phyloP scores from a whole-genome alignment of 306 rosid species.

The Vachellia pachyceras region DNA sequence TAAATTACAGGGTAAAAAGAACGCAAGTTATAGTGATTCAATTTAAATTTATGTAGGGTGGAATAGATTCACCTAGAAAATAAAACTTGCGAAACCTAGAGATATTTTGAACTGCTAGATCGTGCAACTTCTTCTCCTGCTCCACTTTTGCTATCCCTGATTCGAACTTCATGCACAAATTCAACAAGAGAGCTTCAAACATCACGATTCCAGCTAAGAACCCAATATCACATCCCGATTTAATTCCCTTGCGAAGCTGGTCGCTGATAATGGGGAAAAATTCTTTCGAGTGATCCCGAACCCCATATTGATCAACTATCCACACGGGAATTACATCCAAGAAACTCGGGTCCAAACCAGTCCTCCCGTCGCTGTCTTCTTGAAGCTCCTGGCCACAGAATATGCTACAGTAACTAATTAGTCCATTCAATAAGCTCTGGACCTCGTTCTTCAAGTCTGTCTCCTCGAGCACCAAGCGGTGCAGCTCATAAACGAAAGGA shows the following conservation, averaged over 20 bases:
- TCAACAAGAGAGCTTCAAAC: conserved; percentile 68
- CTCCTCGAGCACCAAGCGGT: conserved; percentile 33
- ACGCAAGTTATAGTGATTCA: not conserved
- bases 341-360: conserved; percentile 46
- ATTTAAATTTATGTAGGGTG: not conserved
- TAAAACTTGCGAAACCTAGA: conserved; percentile 57
- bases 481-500: conserved; percentile 55
- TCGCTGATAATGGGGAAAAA: conserved; percentile 67
- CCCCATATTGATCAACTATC: conserved; percentile 52
- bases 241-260: conserved; percentile 41
- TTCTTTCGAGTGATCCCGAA: conserved; percentile 44
- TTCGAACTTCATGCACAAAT: conserved; percentile 55
- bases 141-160: conserved; percentile 47
- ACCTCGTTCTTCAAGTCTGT: conserved; percentile 39
- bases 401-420: conserved; percentile 64
- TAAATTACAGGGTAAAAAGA: not conserved
- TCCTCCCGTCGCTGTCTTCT: conserved; percentile 25
- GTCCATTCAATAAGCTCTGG: conserved; percentile 55
- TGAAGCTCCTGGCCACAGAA: conserved; percentile 44
- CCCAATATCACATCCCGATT: conserved; percentile 51
- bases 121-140: conserved; percentile 55
- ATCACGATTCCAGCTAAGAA: conserved; percentile 70
- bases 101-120: conserved; percentile 56
- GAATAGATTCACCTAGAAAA: conserved; percentile 59
- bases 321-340: conserved; percentile 59